Percentiles rank a stretch among this genome's conserved stretches.
phyloP scores from a whole-genome alignment of 768 basidiomycete genomes.

The Boletus reticulatus region DNA sequence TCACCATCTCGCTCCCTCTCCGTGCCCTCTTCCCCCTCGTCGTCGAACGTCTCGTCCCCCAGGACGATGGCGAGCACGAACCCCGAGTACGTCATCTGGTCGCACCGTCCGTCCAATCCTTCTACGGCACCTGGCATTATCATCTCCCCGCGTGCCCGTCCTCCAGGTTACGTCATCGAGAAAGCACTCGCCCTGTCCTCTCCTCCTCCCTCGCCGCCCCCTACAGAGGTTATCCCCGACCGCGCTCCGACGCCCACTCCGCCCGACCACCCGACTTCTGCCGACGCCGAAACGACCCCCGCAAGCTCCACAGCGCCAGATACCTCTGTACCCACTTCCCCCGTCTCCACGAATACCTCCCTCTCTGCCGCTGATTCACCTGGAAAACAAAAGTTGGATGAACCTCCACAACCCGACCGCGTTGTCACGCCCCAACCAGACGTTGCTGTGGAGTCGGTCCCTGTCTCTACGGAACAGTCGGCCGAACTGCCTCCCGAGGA shows the following conservation, averaged over 20 bases:
- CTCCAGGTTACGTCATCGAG: slow-evolving; percentile 57
- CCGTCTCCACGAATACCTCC: slow-evolving; percentile 59
- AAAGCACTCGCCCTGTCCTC: slow-evolving; percentile 52
- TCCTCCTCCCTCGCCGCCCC: slow-evolving; percentile 45
- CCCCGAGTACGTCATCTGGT: slow-evolving; percentile 64
- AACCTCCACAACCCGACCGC: slow-evolving; percentile 14
- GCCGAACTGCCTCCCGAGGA: not conserved
- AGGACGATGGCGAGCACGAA: not conserved
- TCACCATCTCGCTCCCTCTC: not conserved
- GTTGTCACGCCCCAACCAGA: slow-evolving; percentile 12
- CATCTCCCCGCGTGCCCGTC: slow-evolving; percentile 61
- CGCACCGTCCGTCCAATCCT: slow-evolving; percentile 65
- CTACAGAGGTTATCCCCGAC: slow-evolving; percentile 11
- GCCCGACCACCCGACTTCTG: slow-evolving; percentile 43
- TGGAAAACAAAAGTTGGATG: not conserved
- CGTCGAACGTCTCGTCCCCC: slow-evolving; percentile 1
- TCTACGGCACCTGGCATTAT: slow-evolving; percentile 66
- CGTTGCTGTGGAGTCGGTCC: not conserved
- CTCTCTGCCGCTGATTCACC: slow-evolving; percentile 40
- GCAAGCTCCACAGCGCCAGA: slow-evolving; percentile 49
- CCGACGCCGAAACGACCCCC: slow-evolving; percentile 48
- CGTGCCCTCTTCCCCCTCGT: slow-evolving; percentile 1
- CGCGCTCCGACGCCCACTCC: not conserved
- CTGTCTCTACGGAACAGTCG: not conserved
- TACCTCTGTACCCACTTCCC: slow-evolving; percentile 51